Evolutionary conservation across 1,139 yeast genomes (phyloP), one percentile per base, ranked within the genome.

Genomic region (Tardiomyces digboiensis): DNA sequence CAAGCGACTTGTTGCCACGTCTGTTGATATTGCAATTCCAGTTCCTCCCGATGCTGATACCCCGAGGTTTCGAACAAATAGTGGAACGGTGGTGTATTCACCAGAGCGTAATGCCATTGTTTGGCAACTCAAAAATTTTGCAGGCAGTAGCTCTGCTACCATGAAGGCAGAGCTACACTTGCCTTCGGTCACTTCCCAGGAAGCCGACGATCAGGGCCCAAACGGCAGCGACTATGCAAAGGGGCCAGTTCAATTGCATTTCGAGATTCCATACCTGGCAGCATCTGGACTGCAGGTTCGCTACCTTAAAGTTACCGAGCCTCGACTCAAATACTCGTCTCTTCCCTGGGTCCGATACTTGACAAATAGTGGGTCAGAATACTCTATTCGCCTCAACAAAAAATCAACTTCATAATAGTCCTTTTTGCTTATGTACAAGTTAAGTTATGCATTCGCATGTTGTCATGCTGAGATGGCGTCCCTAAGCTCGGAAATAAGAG

Each of bases 291-390:
- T 91, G 47, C 97, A 91, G 63, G 96, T 91, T 39, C 80, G 95
- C 50, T 91, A 88, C 62, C 74, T 88, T 59, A 80, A 88, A 59
- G 86, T 88, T 49, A 80, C 82, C 52, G 97, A 88, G 62, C 93
- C 95, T 19, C 81, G 80, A 56, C 67, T 88, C 56, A 89, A 86
- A 59, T 88, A 88, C 61, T 91, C 85, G 58, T 80, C 91, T 47
- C 82, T 86, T 58, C 97, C 97, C 2, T 88, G 96, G 91, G 97
- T 88, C 13, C 74, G 97, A 52, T 88, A 88, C 59, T 79, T 86
- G 42, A 87, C 97, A 5, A 82, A 83, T 62, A 78, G 84, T 51
- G 96, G 96, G n/a, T 93, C 84, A 41, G 37, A 33, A 12, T 33
- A 33, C 19, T 7, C 19, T n/a, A n/a, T 88, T 86, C 60, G 82